phyloP scores from a whole-genome alignment of 371 early-diverging fungal genomes.

The Mucor indicus region DNA sequence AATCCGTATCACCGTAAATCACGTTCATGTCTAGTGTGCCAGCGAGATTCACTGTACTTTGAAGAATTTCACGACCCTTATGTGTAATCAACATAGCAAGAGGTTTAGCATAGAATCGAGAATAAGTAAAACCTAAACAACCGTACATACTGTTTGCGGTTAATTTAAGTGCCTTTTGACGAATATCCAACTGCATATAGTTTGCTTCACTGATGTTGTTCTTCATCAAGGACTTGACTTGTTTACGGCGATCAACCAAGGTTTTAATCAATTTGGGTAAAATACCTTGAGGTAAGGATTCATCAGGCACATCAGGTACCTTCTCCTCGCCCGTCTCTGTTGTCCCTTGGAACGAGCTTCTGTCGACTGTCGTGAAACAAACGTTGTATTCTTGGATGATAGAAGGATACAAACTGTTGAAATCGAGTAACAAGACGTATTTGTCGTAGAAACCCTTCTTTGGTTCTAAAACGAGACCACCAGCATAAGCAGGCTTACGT shows the following conservation, averaged over 20 bases:
- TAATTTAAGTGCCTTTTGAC: constrained; percentile 97
- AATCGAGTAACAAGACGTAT: constrained; percentile 96
- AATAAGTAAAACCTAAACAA: constrained; percentile 95
- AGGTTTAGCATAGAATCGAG: constrained; percentile 98
- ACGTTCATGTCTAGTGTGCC: constrained; percentile 78
- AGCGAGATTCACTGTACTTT: constrained; percentile 92
- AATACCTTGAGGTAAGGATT: constrained; percentile 68
- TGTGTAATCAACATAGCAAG: constrained; percentile 98
- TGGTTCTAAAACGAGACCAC: constrained; percentile 99
- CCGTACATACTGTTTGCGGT: constrained; percentile 99
- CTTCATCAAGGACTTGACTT: constrained; percentile 93
- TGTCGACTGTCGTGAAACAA: constrained; percentile 97
- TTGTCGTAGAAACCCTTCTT: constrained; percentile 97
- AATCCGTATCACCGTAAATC: constrained; percentile 99
- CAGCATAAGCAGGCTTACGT: constrained; percentile 91
- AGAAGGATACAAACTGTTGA: constrained; percentile 99
- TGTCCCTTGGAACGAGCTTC: constrained; percentile 23
- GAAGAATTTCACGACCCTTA: constrained; percentile 97
- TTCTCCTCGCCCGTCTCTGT: constrained; percentile 51
- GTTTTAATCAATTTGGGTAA: constrained; percentile 90
- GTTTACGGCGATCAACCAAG: constrained; percentile 89
- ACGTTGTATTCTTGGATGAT: constrained; percentile 99
- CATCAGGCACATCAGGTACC: constrained; percentile 79
- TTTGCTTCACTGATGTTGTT: constrained; percentile 58
- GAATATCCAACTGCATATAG: constrained; percentile 79